phyloP scores from a whole-genome alignment of 805 yeast genomes.

The Saccharomyces paradoxus region DNA sequence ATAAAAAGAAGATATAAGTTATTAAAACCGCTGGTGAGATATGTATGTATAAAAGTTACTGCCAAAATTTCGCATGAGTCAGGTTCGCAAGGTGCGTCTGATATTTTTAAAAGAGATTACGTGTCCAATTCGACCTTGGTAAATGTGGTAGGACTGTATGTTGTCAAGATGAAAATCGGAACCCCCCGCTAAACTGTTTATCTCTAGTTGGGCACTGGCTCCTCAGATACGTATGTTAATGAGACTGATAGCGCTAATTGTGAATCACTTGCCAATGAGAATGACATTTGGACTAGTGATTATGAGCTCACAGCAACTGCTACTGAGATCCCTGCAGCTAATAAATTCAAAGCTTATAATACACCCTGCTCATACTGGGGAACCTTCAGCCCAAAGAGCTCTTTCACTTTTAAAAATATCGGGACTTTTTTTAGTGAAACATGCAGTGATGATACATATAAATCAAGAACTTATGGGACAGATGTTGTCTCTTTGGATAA shows the following conservation, averaged over 20 bases:
- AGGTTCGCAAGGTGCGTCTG: neutral
- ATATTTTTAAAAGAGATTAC: neutral
- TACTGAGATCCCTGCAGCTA: neutral
- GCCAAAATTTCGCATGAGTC: no score
- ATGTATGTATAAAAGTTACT: no score
- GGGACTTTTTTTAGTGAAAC: conserved; percentile 33
- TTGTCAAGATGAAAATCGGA: conserved; percentile 33
- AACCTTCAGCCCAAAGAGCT: conserved; percentile 11
- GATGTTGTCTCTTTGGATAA: conserved; percentile 53
- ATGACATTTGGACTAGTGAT: neutral
- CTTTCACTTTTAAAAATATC: conserved; percentile 15
- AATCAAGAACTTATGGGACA: conserved; percentile 34
- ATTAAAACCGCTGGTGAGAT: no score
- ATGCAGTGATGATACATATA: conserved; percentile 45
- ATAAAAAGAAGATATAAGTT: no score
- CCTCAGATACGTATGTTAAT: conserved; percentile 43
- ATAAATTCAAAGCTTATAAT: conserved; percentile 7
- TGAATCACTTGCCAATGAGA: conserved; percentile 2
- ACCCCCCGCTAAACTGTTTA: conserved; percentile 36
- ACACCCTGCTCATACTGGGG: conserved; percentile 17
- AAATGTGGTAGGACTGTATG: neutral
- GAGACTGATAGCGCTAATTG: conserved; percentile 30
- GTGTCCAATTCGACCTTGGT: neutral
- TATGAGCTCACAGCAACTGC: conserved; percentile 3
- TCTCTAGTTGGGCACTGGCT: conserved; percentile 42